These are phyloP conservation scores for Cyphellophora europaea DNA, from an alignment of 2,329 filamentous ascomycete species.

Conservation along the genomic window DNA sequence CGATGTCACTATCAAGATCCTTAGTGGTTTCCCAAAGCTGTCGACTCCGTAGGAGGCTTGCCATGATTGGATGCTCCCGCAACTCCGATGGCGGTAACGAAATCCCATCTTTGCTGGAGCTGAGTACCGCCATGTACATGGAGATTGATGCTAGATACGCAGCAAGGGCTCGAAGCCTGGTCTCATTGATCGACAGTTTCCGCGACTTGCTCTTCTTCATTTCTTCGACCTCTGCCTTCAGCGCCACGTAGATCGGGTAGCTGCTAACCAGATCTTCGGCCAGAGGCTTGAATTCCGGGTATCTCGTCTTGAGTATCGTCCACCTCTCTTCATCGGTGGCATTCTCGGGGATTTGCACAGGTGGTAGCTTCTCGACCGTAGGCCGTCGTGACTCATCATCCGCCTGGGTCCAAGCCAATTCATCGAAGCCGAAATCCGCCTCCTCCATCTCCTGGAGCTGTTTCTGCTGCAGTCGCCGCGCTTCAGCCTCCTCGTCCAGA, in stretches of 20 bases:
- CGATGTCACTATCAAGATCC: conserved; percentile 36
- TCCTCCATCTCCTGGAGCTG: conserved; percentile 82
- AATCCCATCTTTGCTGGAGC: conserved; percentile 56
- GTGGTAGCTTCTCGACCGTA: conserved; percentile 69
- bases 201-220: conserved; percentile 32
- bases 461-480: conserved; percentile 79
- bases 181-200: conserved; percentile 43
- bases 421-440: conserved; percentile 88
- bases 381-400: conserved; percentile 38
- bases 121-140: conserved; percentile 92
- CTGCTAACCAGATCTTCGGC: conserved; percentile 63
- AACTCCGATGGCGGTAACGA: conserved; percentile 69
- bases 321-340: conserved; percentile 67
- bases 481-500: conserved; percentile 85
- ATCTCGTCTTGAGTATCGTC: conserved; percentile 66
- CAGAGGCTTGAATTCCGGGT: conserved; percentile 86
- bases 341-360: conserved; percentile 69
- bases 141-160: conserved; percentile 79
- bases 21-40: conserved; percentile 71
- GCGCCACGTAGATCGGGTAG: conserved; percentile 49
- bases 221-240: conserved; percentile 50
- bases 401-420: conserved; percentile 62
- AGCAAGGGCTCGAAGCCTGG: conserved; percentile 71
- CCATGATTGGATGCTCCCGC: conserved; percentile 86
- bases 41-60: conserved; percentile 67